Evolutionary conservation across 495 filamentous ascomycete genomes (phyloP).

Genomic region (Patellaria atrata): DNA sequence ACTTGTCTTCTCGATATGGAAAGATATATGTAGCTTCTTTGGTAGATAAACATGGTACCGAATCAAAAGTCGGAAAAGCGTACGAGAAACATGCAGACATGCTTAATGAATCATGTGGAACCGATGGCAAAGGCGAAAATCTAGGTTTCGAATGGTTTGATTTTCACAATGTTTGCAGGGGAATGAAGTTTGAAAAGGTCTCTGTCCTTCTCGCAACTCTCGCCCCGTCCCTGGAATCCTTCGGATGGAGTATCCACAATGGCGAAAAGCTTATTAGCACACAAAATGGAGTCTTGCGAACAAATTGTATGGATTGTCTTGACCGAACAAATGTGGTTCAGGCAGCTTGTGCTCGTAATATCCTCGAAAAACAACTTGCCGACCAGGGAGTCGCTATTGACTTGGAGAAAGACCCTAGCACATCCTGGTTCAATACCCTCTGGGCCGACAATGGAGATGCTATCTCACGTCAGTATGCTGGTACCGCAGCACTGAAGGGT

Average conservation of each 20-base stretch:
- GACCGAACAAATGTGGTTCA: conserved; percentile 91
- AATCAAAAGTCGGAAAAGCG: conserved; percentile 59
- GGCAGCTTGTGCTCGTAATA: conserved; percentile 64
- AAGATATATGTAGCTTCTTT: conserved; percentile 64
- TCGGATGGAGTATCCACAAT: conserved; percentile 38
- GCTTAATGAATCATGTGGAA: conserved; percentile 47
- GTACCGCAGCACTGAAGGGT: conserved; percentile 84
- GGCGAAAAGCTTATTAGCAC: conserved; percentile 22
- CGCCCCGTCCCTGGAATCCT: conserved; percentile 43
- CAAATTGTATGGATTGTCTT: conserved; percentile 96
- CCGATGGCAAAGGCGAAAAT: conserved; percentile 35
- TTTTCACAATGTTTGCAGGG: conserved; percentile 77
- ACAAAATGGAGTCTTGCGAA: conserved; percentile 67
- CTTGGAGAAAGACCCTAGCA: conserved; percentile 52
- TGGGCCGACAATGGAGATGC: conserved; percentile 92
- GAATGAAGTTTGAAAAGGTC: conserved; percentile 96
- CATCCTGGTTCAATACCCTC: conserved; percentile 81
- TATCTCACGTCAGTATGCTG: conserved; percentile 59
- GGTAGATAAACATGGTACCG: conserved; percentile 72
- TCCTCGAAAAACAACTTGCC: conserved; percentile 60
- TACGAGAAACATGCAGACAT: conserved; percentile 51
- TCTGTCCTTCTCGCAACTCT: conserved; percentile 57
- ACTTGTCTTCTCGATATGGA: conserved; percentile 52
- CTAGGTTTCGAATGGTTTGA: conserved; percentile 89
- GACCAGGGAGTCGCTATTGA: conserved; percentile 59